Percentiles rank a stretch among this genome's conserved stretches.
phyloP scores from a whole-genome alignment of 768 basidiomycete genomes.

The Lanmaoa pseudosensibilis region DNA sequence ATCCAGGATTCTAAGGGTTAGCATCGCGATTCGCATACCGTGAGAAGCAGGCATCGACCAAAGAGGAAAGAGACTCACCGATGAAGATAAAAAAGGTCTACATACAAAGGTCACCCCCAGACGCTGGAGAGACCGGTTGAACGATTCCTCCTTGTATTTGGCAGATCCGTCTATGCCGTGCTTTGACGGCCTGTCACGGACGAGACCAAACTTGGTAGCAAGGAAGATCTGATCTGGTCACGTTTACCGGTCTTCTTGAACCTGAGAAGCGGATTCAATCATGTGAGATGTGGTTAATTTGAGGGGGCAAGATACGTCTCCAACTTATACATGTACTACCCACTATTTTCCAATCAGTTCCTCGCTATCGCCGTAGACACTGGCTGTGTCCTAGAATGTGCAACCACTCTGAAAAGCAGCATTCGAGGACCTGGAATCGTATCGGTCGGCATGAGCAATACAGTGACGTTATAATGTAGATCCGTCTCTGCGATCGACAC shows the following conservation, averaged over 20 bases:
- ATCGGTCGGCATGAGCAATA: background rate
- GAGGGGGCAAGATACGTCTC: background rate
- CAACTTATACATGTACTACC: background rate
- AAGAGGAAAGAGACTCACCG: constrained; percentile 19
- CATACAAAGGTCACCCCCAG: constrained; percentile 42
- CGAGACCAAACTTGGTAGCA: constrained; percentile 56
- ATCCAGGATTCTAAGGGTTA: background rate
- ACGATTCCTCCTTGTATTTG: constrained; percentile 39
- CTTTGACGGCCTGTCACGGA: constrained; percentile 23
- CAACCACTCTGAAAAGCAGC: constrained; percentile 40
- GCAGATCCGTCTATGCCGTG: constrained; percentile 38
- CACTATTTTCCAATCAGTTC: constrained; percentile 47
- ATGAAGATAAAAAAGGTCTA: constrained; percentile 53
- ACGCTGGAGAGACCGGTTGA: constrained; percentile 41
- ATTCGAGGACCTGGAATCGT: constrained; percentile 40
- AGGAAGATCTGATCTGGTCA: constrained; percentile 55
- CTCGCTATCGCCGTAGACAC: constrained; percentile 44
- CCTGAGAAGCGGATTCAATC: constrained; percentile 25
- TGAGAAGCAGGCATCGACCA: too few species aligned
- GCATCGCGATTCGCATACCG: background rate
- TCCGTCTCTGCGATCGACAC: background rate
- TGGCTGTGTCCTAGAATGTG: constrained; percentile 50
- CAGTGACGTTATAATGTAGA: background rate
- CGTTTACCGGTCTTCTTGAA: constrained; percentile 48
- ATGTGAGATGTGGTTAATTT: too few species aligned